Evolutionary conservation across 1,284 basidiomycete species (phyloP), one percentile per base, ranked within the genome.

Genomic region (Ustilago nuda): DNA sequence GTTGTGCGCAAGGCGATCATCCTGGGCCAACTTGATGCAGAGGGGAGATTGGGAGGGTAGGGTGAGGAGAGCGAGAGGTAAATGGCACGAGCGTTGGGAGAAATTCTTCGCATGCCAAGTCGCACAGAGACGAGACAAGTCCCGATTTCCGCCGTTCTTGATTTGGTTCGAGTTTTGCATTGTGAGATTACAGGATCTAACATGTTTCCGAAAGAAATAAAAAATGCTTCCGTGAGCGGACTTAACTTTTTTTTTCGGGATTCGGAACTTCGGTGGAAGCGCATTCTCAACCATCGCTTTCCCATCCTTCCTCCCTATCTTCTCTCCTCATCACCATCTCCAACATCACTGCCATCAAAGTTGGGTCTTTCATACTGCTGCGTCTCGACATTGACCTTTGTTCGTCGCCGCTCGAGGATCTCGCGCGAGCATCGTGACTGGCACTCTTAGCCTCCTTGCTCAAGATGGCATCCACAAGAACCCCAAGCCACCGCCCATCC

Each of bases 1-100:
- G 66, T 13, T 9, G 48, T 48, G 32, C 63, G 64, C 27, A 63
- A 54, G n/a, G 59, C 68, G n/a, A 66, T 62, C 69, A 72, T 72
- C 11, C 2, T 56, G 3, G 23, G 19, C 12, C 39, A 17, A 2
- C 19, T 7, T 41, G 39, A 39, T 23, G 43, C 19, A 45, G 48
- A 17, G 35, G 23, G 23, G 23, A 27, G 23, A 27, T 27, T 27
- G 23, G 23, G 23, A 27, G 3, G 23, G 23, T 27, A 27, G 23
- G 8, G 12, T 27, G 17, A 35, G 27, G 23, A 3, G n/a, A 45
- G 33, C 5, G 19, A 33, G 30, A 52, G 51, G 27, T 7, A 36
- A 56, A 55, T 63, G 61, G 68, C 51, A 65, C 68, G 58, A 70
- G 68, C 68, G 68, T 62, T 30, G 43, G 46, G 37, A 51, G 32